Percentiles rank a stretch among this genome's conserved stretches.
Conservation (phyloP, 2,329 filamentous ascomycete genomes). For the Sphaerulina vaccinii region DNA sequence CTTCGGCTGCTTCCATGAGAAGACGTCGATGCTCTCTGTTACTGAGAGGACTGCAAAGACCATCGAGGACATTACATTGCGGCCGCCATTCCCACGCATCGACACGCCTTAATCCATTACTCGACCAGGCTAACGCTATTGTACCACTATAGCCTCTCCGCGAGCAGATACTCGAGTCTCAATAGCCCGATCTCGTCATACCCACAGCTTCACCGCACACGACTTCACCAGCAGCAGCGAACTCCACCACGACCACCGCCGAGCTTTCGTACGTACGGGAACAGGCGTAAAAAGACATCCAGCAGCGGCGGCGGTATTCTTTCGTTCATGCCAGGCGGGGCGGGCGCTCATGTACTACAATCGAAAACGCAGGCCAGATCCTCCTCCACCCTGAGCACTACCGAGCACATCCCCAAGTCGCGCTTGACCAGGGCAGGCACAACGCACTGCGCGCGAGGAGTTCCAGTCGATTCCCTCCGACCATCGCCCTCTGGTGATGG, state of each 20-base stretch:
- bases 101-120: not conserved
- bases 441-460: constrained; percentile 13
- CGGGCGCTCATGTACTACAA: constrained; percentile 50
- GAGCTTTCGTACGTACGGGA: not conserved
- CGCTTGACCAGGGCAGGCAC: constrained; percentile 16
- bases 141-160: not conserved
- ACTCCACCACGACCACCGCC: not conserved
- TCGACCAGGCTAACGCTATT: constrained; percentile 1
- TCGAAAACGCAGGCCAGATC: constrained; percentile 49
- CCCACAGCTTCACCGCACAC: constrained; percentile 2
- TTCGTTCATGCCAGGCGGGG: constrained; percentile 37
- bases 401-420: constrained; percentile 23
- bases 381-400: constrained; percentile 42
- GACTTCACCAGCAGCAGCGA: too few relatives aligned
- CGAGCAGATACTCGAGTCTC: constrained; percentile 7
- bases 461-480: constrained; percentile 18
- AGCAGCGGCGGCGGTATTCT: constrained; percentile 17
- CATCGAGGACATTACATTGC: too few relatives aligned
- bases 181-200: constrained; percentile 9
- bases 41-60: too few relatives aligned
- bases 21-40: too few relatives aligned
- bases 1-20: too few relatives aligned
- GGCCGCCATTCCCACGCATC: not conserved
- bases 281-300: not conserved
- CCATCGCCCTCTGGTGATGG: constrained; percentile 56